A percentile compares a stretch with the other conserved stretches of the same genome.
Conservation (phyloP, 1,139 yeast species). For the Kodamaea alishanica region DNA sequence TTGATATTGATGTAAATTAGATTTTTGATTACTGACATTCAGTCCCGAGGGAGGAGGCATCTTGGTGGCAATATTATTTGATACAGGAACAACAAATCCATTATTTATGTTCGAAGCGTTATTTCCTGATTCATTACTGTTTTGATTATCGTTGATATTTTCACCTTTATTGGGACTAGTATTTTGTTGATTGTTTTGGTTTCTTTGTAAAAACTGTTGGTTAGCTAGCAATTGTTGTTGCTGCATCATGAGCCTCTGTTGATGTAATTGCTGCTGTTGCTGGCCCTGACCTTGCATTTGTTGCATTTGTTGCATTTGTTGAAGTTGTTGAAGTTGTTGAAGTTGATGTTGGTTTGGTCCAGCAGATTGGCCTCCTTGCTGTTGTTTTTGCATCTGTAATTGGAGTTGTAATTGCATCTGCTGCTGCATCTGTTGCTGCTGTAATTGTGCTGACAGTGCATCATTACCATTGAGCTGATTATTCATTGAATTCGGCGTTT, state of each 20-base stretch:
- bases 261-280: slow-evolving; percentile 11
- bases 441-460: neutral
- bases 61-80: slow-evolving; percentile 16
- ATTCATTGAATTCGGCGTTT: too few relatives aligned
- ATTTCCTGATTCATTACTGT: slow-evolving; percentile 6
- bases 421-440: slow-evolving; percentile 3
- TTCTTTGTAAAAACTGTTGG: slow-evolving; percentile 11
- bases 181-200: slow-evolving; percentile 12
- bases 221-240: slow-evolving; percentile 11
- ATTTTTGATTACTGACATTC: slow-evolving; percentile 5
- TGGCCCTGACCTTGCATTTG: slow-evolving; percentile 6
- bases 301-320: slow-evolving; percentile 3
- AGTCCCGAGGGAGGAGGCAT: slow-evolving; percentile 15
- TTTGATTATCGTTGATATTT: slow-evolving; percentile 12
- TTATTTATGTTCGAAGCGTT: slow-evolving; percentile 4
- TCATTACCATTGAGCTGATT: too few relatives aligned
- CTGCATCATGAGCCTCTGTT: slow-evolving; percentile 7
- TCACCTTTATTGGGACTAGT: slow-evolving; percentile 10
- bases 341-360: neutral
- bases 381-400: slow-evolving; percentile 5
- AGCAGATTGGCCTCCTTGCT: slow-evolving; percentile 1
- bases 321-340: slow-evolving; percentile 4
- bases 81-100: slow-evolving; percentile 16
- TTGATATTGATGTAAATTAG: slow-evolving; percentile 15
- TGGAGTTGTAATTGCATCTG: slow-evolving; percentile 2